These are phyloP conservation scores for Nakazawaea holstii DNA, from an alignment of 805 yeast genomes.

Conservation along the genomic window DNA sequence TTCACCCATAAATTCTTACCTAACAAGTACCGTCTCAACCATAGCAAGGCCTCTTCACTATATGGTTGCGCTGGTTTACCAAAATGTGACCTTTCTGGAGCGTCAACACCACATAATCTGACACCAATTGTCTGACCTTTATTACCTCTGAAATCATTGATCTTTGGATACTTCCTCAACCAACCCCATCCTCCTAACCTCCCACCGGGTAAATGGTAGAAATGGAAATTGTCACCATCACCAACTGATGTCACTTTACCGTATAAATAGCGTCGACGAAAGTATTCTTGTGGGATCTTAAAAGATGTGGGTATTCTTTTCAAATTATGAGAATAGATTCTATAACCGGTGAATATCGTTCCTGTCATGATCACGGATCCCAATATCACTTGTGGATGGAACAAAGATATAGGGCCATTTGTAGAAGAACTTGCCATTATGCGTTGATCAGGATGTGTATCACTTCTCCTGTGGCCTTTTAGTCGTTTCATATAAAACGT, in stretches of 20 bases:
- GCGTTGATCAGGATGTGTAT: no score
- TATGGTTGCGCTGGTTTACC: slow-evolving; percentile 90
- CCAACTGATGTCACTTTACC: slow-evolving; percentile 90
- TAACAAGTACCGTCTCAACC: slow-evolving; percentile 64
- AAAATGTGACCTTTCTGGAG: slow-evolving; percentile 93
- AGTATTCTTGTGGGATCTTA: slow-evolving; percentile 43
- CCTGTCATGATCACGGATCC: slow-evolving; percentile 20
- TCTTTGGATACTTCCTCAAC: slow-evolving; percentile 63
- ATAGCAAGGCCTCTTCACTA: slow-evolving; percentile 75
- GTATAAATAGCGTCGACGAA: slow-evolving; percentile 39
- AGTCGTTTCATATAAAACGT: no score
- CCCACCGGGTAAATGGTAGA: slow-evolving; percentile 95
- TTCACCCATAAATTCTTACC: slow-evolving; percentile 69
- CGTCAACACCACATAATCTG: slow-evolving; percentile 90
- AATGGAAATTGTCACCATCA: slow-evolving; percentile 92
- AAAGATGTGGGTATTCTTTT: slow-evolving; percentile 43
- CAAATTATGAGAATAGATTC: slow-evolving; percentile 40
- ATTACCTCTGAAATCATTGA: slow-evolving; percentile 36
- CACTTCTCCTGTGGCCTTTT: no score
- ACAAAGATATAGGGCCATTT: background rate
- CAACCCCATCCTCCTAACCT: slow-evolving; percentile 87
- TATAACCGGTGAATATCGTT: slow-evolving; percentile 34
- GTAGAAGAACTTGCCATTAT: no score
- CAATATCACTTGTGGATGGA: slow-evolving; percentile 9
- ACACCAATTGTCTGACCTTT: slow-evolving; percentile 71